Evolutionary conservation across 306 rosid species (phyloP).

Genomic region (Cicer chorassanicum): DNA sequence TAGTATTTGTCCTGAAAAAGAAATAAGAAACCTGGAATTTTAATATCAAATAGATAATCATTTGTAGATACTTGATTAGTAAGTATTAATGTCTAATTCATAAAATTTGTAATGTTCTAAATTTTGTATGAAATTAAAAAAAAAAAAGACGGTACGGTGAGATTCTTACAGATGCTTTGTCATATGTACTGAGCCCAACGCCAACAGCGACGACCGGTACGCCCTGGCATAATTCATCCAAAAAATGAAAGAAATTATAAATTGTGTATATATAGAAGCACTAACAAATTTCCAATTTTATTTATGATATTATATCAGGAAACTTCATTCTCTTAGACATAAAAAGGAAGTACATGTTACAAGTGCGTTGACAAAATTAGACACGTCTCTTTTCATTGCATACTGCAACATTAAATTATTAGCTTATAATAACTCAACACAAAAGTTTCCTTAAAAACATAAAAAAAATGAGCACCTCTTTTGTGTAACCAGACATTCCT

Average conservation of each 20-base stretch:
- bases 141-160: constrained; percentile 21
- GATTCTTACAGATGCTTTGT: constrained; percentile 92
- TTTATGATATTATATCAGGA: no score
- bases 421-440: background rate
- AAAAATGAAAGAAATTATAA: constrained; percentile 41
- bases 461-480: constrained; percentile 65
- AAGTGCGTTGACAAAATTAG: background rate
- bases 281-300: no score
- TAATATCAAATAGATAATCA: constrained; percentile 29
- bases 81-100: constrained; percentile 8
- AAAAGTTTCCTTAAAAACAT: background rate
- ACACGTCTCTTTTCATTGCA: background rate
- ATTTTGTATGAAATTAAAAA: no score
- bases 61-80: constrained; percentile 1
- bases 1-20: constrained; percentile 77
- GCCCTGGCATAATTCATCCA: constrained; percentile 61
- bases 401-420: background rate
- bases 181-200: constrained; percentile 87
- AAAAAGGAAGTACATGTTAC: no score
- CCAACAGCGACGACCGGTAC: constrained; percentile 89
- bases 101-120: constrained; percentile 1
- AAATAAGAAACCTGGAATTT: constrained; percentile 6
- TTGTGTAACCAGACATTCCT: constrained; percentile 93
- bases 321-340: no score
- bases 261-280: constrained; percentile 3